These are phyloP conservation scores for Malassezia obtusa DNA, from an alignment of 1,284 basidiomycete genomes.

Conservation along the genomic window DNA sequence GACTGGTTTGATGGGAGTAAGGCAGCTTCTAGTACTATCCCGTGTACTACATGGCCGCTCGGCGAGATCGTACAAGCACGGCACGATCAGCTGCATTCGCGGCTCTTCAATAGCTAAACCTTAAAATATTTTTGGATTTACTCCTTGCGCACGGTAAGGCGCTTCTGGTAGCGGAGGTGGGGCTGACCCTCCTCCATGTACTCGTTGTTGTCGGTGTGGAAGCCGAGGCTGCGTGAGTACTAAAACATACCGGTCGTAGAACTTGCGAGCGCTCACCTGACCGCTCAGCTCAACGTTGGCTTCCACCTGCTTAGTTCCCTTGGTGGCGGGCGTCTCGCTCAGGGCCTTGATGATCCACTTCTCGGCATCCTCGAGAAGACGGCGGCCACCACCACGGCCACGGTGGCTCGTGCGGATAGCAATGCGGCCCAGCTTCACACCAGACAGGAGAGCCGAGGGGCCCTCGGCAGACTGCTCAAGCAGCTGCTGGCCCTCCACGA, in stretches of 20 bases:
- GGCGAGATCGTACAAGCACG: slow-evolving; percentile 83
- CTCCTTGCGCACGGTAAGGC: neutral
- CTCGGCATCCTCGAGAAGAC: slow-evolving; percentile 7
- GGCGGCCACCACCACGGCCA: slow-evolving; percentile 5
- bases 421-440: slow-evolving; percentile 15
- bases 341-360: slow-evolving; percentile 6
- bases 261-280: slow-evolving; percentile 4
- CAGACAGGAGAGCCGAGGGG: slow-evolving; percentile 5
- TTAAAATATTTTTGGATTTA: neutral
- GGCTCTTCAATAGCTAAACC: slow-evolving; percentile 69
- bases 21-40: neutral
- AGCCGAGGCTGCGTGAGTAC: neutral
- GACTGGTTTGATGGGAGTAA: slow-evolving; percentile 37
- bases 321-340: neutral
- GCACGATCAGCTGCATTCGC: slow-evolving; percentile 87
- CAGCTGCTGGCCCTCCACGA: neutral
- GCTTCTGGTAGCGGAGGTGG: slow-evolving; percentile 8
- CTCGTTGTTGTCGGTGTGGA: neutral
- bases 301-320: neutral
- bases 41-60: slow-evolving; percentile 74
- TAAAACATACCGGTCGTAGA: slow-evolving; percentile 8
- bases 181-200: slow-evolving; percentile 16
- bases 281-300: slow-evolving; percentile 6
- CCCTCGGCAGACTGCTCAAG: neutral
- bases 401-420: neutral